These are phyloP conservation scores for Sideroxylon spinosum DNA, from an alignment of 179 eudicot species.

Conservation along the genomic window DNA sequence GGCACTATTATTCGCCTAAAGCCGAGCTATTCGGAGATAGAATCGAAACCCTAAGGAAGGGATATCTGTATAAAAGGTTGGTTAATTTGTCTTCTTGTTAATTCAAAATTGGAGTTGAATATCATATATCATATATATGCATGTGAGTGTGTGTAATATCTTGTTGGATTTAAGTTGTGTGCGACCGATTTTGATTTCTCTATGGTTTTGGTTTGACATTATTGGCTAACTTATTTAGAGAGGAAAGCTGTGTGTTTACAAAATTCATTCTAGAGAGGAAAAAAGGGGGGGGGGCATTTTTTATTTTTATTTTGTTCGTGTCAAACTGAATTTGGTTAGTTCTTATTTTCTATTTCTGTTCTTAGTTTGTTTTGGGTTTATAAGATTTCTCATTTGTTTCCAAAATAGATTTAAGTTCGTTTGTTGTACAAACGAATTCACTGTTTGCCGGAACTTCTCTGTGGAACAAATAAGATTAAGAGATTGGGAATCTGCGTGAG, in stretches of 20 bases:
- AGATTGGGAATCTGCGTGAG: too few relatives aligned
- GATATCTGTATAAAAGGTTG: constrained; percentile 16
- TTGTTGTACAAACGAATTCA: too few relatives aligned
- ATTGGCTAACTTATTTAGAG: not conserved
- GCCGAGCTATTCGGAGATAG: not conserved
- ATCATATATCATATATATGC: not conserved
- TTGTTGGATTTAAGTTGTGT: constrained; percentile 7
- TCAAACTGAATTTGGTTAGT: not conserved
- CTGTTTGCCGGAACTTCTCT: too few relatives aligned
- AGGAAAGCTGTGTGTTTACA: not conserved
- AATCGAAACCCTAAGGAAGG: constrained; percentile 3
- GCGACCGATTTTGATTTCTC: constrained; percentile 1
- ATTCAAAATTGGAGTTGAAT: not conserved
- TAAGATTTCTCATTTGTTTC: not conserved
- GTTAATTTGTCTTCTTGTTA: not conserved
- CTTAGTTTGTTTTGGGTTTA: not conserved
- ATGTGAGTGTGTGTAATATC: not conserved
- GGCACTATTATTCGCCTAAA: not conserved
- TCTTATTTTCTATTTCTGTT: not conserved
- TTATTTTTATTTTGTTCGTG: not conserved
- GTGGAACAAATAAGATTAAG: too few relatives aligned
- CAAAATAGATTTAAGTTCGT: too few relatives aligned
- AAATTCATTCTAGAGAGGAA: not conserved
- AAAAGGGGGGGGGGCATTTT: not conserved
- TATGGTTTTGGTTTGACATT: constrained; percentile 7